These are phyloP conservation scores for Stereum hirsutum DNA, from an alignment of 1,284 basidiomycete genomes.

Conservation along the genomic window DNA sequence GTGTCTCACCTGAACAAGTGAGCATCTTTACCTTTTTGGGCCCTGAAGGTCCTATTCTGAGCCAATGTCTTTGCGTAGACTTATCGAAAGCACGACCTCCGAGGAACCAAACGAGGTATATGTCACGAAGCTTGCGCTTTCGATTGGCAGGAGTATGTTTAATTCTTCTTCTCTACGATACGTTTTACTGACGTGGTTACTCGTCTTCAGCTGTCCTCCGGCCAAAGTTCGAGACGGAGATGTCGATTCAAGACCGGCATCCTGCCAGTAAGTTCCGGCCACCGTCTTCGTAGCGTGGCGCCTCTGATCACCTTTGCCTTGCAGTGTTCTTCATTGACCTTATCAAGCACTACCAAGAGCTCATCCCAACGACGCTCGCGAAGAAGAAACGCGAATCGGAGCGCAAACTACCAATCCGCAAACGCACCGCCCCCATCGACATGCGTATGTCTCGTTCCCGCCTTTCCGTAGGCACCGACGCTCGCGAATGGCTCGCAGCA, in stretches of 20 bases:
- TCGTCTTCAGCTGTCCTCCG: slow-evolving; percentile 58
- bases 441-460: slow-evolving; percentile 69
- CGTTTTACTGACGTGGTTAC: slow-evolving; percentile 1
- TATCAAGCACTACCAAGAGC: slow-evolving; percentile 62
- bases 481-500: slow-evolving; percentile 42
- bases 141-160: slow-evolving; percentile 73
- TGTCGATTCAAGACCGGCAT: slow-evolving; percentile 83
- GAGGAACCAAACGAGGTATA: slow-evolving; percentile 73
- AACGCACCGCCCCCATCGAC: slow-evolving; percentile 84
- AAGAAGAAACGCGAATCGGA: slow-evolving; percentile 83
- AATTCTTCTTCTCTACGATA: background rate
- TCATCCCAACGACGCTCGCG: slow-evolving; percentile 76
- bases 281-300: too few species aligned
- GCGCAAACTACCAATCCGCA: slow-evolving; percentile 71
- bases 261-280: slow-evolving; percentile 53
- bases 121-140: slow-evolving; percentile 79
- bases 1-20: slow-evolving; percentile 73
- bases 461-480: slow-evolving; percentile 31
- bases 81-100: slow-evolving; percentile 60
- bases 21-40: slow-evolving; percentile 19
- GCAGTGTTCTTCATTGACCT: slow-evolving; percentile 79
- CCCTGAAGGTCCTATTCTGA: background rate
- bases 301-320: background rate
- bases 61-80: slow-evolving; percentile 25
- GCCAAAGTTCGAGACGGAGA: slow-evolving; percentile 73